Evolutionary conservation across 371 early-diverging fungal species (phyloP), one percentile per base, ranked within the genome.

Genomic region (Syncephalastrum racemosum): DNA sequence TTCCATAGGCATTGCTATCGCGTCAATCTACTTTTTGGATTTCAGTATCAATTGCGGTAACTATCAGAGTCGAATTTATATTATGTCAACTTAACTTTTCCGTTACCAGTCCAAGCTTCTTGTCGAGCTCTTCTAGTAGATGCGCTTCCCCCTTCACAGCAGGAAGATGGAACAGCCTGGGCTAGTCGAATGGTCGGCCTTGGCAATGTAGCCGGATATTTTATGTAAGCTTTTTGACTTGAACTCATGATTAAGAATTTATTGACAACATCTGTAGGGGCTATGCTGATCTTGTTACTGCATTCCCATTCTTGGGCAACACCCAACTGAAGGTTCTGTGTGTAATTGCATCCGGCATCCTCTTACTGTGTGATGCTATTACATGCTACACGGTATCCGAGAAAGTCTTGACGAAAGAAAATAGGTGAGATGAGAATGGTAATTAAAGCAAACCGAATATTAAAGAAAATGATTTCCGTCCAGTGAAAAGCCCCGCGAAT

Each of bases 91-190:
- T 47, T 6, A 19, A 4, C 8, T 10, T 31, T 12, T 14, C 31
- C 18, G 1, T 18, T 19, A 14, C 1, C 58, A 85, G 86, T 91
- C 7, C 91, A 92, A 75, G 93, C 94, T 45, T 81, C 86, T 44
- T 86, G 88, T 63, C 87, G 98, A 54, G 92, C 95, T 20, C 73
- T 97, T 16, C 84, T 95, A 25, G 92, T 97, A 14, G 98, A 97
- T 62, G 77, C 86, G 25, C 69, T 90, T 23, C 93, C 92, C 1
- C 71, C 88, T 1, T 71, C 86, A 20, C 89, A 90, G 54, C 98
- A 97, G 71, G 90, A 90, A 18, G 67, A 70, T 23, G 94, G 90
- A n/a, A 94, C 88, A 15, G 90, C 95, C 2, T 94, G 92, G 92
- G 95, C 94, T 2, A 89, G 91, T n/a, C 81, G 90, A 23, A 92